A percentile compares a stretch with the other conserved stretches of the same genome.
Conservation (phyloP, 2,329 filamentous ascomycete genomes). For the Emmonsiellopsis sp. region DNA sequence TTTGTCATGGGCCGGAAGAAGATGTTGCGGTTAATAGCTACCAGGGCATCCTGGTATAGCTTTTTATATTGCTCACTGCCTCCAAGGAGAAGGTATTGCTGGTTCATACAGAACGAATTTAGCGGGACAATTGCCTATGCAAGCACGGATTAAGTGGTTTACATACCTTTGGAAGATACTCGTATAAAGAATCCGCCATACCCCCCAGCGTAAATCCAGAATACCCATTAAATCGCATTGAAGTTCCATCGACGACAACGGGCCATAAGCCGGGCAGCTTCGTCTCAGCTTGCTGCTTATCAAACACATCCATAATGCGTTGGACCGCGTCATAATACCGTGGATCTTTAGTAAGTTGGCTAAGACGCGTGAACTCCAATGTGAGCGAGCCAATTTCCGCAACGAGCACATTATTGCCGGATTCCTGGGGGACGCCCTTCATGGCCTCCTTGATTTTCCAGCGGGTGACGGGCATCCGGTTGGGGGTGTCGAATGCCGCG, state of each 20-base stretch:
- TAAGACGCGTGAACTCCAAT: constrained; percentile 33
- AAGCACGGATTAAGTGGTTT: constrained; percentile 7
- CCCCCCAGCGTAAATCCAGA: constrained; percentile 44
- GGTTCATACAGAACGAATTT: neutral
- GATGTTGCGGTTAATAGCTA: constrained; percentile 61
- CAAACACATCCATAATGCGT: constrained; percentile 24
- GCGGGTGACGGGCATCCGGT: constrained; percentile 13
- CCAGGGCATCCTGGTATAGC: constrained; percentile 60
- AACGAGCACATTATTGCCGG: constrained; percentile 16
- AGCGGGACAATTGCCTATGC: neutral
- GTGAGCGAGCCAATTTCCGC: constrained; percentile 29
- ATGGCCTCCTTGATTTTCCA: constrained; percentile 16
- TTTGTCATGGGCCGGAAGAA: constrained; percentile 69
- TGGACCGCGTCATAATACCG: constrained; percentile 29
- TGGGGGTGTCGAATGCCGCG: constrained; percentile 25
- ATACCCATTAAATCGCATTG: constrained; percentile 13
- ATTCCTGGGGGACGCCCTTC: constrained; percentile 15
- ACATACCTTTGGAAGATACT: constrained; percentile 55
- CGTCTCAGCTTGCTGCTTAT: constrained; percentile 23
- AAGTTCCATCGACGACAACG: constrained; percentile 20
- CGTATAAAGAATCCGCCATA: constrained; percentile 49
- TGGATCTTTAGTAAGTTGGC: constrained; percentile 27
- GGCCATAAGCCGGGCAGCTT: constrained; percentile 32
- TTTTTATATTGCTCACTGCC: constrained; percentile 44
- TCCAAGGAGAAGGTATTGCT: neutral